These are phyloP conservation scores for Fraxinus ornus DNA, from an alignment of 305 asterid genomes.

Conservation along the genomic window DNA sequence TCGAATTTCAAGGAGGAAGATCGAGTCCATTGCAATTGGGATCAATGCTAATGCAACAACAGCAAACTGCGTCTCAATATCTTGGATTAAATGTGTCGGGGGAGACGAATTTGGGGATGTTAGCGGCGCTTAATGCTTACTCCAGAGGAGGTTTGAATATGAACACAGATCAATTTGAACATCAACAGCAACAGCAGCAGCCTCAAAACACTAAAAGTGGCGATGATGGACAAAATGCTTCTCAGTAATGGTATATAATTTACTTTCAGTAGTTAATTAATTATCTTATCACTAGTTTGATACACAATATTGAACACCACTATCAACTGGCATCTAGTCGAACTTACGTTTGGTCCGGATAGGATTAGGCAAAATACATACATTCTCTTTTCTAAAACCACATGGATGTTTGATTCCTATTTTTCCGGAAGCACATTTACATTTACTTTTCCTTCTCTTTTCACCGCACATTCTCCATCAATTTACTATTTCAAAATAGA, in stretches of 20 bases:
- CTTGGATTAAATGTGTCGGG: slow-evolving; percentile 55
- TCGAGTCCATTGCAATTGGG: slow-evolving; percentile 51
- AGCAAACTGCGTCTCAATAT: slow-evolving; percentile 44
- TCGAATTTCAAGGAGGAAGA: slow-evolving; percentile 51
- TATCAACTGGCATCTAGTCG: not conserved
- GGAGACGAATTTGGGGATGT: slow-evolving; percentile 66
- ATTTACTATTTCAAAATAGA: too few relatives aligned
- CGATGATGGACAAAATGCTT: slow-evolving; percentile 42
- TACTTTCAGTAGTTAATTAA: not conserved
- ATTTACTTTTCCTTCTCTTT: too few relatives aligned
- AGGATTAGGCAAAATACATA: not conserved
- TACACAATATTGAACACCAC: not conserved
- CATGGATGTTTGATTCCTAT: too few relatives aligned
- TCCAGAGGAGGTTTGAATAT: slow-evolving; percentile 52
- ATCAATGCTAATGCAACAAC: slow-evolving; percentile 51
- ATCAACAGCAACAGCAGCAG: slow-evolving; percentile 33
- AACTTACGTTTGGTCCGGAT: not conserved
- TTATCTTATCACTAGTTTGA: not conserved
- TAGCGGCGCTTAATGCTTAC: slow-evolving; percentile 61
- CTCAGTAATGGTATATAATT: slow-evolving; percentile 25
- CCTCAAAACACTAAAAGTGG: slow-evolving; percentile 49
- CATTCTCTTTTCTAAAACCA: not conserved
- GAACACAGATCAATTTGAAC: slow-evolving; percentile 57
- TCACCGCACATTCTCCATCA: too few relatives aligned
- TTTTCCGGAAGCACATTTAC: too few relatives aligned